Conservation (phyloP, 495 filamentous ascomycete species). For the Hyaloscypha hepaticicola region DNA sequence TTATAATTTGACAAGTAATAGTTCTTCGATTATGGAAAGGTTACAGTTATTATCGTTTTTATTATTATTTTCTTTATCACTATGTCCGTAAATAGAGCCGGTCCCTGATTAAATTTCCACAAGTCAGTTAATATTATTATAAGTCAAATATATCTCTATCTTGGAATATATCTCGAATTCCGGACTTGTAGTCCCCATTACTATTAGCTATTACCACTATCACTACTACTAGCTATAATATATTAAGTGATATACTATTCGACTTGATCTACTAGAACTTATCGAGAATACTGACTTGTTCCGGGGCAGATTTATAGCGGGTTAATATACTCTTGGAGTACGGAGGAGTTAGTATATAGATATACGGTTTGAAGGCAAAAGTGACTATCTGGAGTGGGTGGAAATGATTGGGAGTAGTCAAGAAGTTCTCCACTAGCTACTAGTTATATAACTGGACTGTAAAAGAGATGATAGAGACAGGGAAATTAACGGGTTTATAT, state of each 20-base stretch:
- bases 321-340: constrained; percentile 14
- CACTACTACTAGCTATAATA: constrained; percentile 2
- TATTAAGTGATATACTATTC: constrained; percentile 11
- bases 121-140: constrained; percentile 17
- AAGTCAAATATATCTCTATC: constrained; percentile 21
- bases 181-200: constrained; percentile 1
- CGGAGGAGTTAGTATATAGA: constrained; percentile 15
- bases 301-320: constrained; percentile 9
- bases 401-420: constrained; percentile 14
- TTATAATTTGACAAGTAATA: constrained; percentile 4
- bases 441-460: neutral
- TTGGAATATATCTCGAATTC: constrained; percentile 18
- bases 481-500: no score
- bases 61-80: neutral
- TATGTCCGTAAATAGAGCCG: constrained; percentile 1
- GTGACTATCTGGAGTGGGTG: constrained; percentile 15
- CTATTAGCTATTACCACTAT: constrained; percentile 13
- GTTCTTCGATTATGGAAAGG: constrained; percentile 10
- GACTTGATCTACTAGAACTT: constrained; percentile 6
- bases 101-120: constrained; percentile 3
- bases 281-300: constrained; percentile 14
- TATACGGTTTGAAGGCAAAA: constrained; percentile 20
- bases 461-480: no score
- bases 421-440: neutral
- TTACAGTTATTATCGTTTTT: no score